Evolutionary conservation across 306 rosid species (phyloP), one percentile per base, ranked within the genome.

Genomic region (Clitoria ternatea): DNA sequence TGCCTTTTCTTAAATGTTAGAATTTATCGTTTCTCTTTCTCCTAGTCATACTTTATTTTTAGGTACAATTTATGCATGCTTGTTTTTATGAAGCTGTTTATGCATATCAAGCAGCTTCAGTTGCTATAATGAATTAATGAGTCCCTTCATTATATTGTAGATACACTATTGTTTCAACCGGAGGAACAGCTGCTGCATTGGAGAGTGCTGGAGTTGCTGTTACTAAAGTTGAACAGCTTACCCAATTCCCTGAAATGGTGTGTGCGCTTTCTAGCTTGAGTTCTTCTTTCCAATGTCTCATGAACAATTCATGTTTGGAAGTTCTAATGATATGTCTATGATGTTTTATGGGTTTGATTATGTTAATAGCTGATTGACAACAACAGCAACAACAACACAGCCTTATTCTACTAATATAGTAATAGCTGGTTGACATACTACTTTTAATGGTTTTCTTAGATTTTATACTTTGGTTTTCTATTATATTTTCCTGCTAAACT

Each of bases 231-330:
- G 98, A 94, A 68, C 88, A 89, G 68, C 83, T 94, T 74, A 94
- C 98, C 2, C 66, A 76, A 59, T 94, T 94, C 76, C 97, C 97
- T 12, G 98, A 94, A 77, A 94, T 94, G 96, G 98, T 90, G 79
- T 69, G 92, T 29, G 35, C 29, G 12, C 42, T 14, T 48, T 43
- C 10, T 62, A 22, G 40, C 37, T 53, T 48, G 15, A 57, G 55
- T 67, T 65, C 12, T 55, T 17, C 53, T 48, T 77, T 32, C 7
- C 4, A 63, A 72, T 61, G 13, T 57, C 50, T 45, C 5, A 7
- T 30, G 18, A 22, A 56, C 49, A 42, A 14, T 29, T 59, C 44
- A 4, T 40, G 18, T 68, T 50, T 52, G 29, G 9, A 67, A 56
- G 9, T 22, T 27, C 32, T 20, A 53, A 66, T 44, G 14, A 8